phyloP scores from a whole-genome alignment of 768 basidiomycete species.

The Dioszegia aurantiaca region DNA sequence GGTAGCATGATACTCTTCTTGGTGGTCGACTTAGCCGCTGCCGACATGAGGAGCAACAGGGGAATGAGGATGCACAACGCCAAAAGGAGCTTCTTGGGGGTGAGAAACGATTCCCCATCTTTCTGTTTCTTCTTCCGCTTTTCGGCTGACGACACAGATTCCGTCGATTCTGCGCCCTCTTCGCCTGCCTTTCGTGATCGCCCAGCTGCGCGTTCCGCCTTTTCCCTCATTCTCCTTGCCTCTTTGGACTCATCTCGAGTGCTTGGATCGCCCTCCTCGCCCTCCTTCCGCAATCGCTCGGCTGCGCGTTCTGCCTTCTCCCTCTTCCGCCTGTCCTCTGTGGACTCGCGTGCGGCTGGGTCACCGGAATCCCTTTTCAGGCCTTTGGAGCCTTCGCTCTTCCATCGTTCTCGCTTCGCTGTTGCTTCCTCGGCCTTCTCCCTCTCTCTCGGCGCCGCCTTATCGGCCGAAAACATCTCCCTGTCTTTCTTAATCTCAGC shows the following conservation, averaged over 20 bases:
- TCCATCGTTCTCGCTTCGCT: not conserved
- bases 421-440: not conserved
- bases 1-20: constrained; percentile 8
- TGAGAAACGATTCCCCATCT: constrained; percentile 7
- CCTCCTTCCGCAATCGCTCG: not conserved
- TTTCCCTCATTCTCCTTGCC: constrained; percentile 6
- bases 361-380: constrained; percentile 7
- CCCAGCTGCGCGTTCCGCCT: constrained; percentile 7
- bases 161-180: not conserved
- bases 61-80: constrained; percentile 19
- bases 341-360: not conserved
- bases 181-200: not conserved
- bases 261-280: no score
- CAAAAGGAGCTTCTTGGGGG: constrained; percentile 16
- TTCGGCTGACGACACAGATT: not conserved
- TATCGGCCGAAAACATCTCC: not conserved
- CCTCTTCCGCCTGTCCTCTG: not conserved
- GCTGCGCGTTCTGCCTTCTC: not conserved
- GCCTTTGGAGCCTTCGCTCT: constrained; percentile 12
- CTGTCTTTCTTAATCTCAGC: constrained; percentile 5
- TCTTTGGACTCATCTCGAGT: no score
- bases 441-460: not conserved
- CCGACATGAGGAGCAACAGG: constrained; percentile 11
- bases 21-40: not conserved
- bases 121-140: not conserved